phyloP scores from a whole-genome alignment of 192 early-diverging fungal species.

The Umbelopsis vinacea region DNA sequence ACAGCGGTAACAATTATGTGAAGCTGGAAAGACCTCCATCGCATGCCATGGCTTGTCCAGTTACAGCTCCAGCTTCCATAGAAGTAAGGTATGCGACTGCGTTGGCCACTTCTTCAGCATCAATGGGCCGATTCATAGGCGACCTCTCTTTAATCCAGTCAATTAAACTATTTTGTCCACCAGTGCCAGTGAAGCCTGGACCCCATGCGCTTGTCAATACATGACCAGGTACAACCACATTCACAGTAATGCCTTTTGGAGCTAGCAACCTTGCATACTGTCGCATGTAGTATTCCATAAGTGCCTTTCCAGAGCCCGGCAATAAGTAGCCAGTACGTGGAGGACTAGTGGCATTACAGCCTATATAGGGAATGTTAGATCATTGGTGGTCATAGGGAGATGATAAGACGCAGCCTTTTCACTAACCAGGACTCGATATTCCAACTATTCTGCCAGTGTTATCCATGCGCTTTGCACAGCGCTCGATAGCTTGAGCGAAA shows the following conservation, averaged over 20 bases:
- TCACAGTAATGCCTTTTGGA: conserved; percentile 11
- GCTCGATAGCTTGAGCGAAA: conserved; percentile 14
- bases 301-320: conserved; percentile 2
- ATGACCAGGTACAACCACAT: conserved; percentile 13
- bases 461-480: conserved; percentile 10
- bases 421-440: conserved; percentile 8
- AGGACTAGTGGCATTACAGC: conserved; percentile 2
- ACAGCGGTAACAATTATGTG: neutral
- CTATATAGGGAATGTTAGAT: neutral
- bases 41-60: conserved; percentile 5
- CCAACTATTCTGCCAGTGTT: conserved; percentile 9
- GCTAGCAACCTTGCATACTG: conserved; percentile 9
- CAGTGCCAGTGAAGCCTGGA: neutral
- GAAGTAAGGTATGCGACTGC: neutral
- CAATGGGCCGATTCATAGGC: conserved; percentile 2
- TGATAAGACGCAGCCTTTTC: too few relatives aligned
- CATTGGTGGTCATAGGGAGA: too few relatives aligned
- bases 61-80: neutral
- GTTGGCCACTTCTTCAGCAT: conserved; percentile 3
- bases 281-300: conserved; percentile 19
- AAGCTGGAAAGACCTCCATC: conserved; percentile 4
- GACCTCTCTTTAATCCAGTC: conserved; percentile 6
- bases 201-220: conserved; percentile 12
- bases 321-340: conserved; percentile 6
- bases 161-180: neutral